Evolutionary conservation across 805 yeast species (phyloP).

Genomic region (Lipomyces yamadae): DNA sequence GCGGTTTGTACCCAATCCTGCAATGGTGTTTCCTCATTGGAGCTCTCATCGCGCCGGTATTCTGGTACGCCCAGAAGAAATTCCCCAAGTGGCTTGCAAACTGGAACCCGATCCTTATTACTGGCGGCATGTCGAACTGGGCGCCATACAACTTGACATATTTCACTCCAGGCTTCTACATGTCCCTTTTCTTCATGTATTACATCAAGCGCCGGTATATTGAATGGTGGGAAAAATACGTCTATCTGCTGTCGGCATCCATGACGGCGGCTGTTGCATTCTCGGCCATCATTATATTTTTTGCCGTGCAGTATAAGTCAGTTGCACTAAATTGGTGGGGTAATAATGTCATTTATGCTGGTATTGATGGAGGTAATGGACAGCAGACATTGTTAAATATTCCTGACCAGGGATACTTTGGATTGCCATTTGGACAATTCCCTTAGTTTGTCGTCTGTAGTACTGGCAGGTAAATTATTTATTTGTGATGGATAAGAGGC

Average conservation of each 20-base stretch:
- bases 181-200: slow-evolving; percentile 62
- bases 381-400: slow-evolving; percentile 34
- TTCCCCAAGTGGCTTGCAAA: slow-evolving; percentile 7
- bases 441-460: slow-evolving; percentile 6
- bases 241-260: slow-evolving; percentile 67
- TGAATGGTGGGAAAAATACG: slow-evolving; percentile 77
- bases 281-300: slow-evolving; percentile 61
- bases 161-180: slow-evolving; percentile 35
- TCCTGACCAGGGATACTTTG: slow-evolving; percentile 43
- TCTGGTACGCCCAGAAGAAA: slow-evolving; percentile 10
- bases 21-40: slow-evolving; percentile 67
- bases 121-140: slow-evolving; percentile 48
- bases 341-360: slow-evolving; percentile 42
- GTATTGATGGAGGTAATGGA: slow-evolving; percentile 22
- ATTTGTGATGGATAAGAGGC: too few species aligned
- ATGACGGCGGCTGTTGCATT: slow-evolving; percentile 71
- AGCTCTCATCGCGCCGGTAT: slow-evolving; percentile 45
- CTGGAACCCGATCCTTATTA: slow-evolving; percentile 11
- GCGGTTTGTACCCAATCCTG: slow-evolving; percentile 57
- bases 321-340: slow-evolving; percentile 67
- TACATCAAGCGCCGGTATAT: slow-evolving; percentile 58
- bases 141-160: slow-evolving; percentile 41
- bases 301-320: slow-evolving; percentile 53
- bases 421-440: slow-evolving; percentile 20
- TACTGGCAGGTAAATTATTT: background rate